Conservation (phyloP, 176 grass and related monocot species). For the Juncus effusus region DNA sequence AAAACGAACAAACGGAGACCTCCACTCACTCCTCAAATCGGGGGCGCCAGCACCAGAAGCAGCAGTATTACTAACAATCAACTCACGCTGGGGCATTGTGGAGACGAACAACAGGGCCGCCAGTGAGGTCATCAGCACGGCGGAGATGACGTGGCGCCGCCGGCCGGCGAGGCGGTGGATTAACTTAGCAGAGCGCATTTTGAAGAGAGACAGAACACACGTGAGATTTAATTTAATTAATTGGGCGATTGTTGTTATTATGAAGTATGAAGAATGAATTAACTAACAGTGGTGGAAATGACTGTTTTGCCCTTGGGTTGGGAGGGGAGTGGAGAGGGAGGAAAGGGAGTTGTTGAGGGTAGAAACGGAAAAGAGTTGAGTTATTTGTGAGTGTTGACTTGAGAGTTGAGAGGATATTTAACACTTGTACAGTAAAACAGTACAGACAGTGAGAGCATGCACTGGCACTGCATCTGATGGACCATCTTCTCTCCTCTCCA, state of each 20-base stretch:
- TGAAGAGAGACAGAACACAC: not conserved
- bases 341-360: not conserved
- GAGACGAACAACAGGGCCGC: conserved; percentile 32
- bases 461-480: too few species aligned
- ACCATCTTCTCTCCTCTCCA: too few species aligned
- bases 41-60: conserved; percentile 23
- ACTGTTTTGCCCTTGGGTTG: conserved; percentile 23
- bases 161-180: conserved; percentile 30
- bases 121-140: conserved; percentile 24
- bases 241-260: not conserved
- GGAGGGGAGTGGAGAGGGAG: not conserved
- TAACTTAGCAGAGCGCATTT: conserved; percentile 37
- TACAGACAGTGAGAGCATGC: not conserved
- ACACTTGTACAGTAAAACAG: too few species aligned
- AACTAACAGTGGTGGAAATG: conserved; percentile 8
- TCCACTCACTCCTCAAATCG: conserved; percentile 13
- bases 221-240: not conserved
- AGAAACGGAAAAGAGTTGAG: not conserved
- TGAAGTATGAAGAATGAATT: too few species aligned
- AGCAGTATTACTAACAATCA: not conserved
- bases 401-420: too few species aligned
- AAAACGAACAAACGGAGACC: not conserved
- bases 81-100: not conserved
- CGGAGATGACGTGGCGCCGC: conserved; percentile 23
- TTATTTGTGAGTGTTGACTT: not conserved